These are phyloP conservation scores for Ogataea angusta DNA, from an alignment of 805 yeast species.

Conservation along the genomic window DNA sequence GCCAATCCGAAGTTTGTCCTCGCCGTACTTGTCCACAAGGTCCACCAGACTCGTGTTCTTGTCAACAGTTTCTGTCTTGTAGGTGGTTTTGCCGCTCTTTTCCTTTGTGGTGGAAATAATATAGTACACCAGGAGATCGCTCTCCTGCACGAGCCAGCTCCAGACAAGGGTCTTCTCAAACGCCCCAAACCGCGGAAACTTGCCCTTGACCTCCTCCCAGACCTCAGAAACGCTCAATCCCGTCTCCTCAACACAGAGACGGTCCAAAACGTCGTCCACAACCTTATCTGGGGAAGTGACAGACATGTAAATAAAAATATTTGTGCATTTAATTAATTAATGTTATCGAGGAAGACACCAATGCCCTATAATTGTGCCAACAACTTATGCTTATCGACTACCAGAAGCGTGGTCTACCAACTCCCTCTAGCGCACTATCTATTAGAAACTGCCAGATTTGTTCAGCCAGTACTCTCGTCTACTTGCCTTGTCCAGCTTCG, in stretches of 20 bases:
- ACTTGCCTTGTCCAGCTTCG: conserved; percentile 5
- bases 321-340: not conserved
- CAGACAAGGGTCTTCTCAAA: conserved; percentile 34
- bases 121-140: conserved; percentile 22
- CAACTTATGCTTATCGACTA: too few species aligned
- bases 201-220: conserved; percentile 31
- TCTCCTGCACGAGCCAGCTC: conserved; percentile 35
- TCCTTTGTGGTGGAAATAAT: conserved; percentile 5
- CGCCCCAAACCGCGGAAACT: conserved; percentile 26
- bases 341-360: not conserved
- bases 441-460: conserved; percentile 28
- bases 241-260: conserved; percentile 34
- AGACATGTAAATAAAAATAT: conserved; percentile 9
- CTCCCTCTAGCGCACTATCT: not conserved
- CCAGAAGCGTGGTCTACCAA: too few species aligned
- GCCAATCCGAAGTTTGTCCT: conserved; percentile 23
- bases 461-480: conserved; percentile 38
- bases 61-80: conserved; percentile 7
- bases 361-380: too few species aligned
- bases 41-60: conserved; percentile 7
- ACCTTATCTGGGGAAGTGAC: conserved; percentile 33
- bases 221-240: conserved; percentile 33
- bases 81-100: conserved; percentile 3
- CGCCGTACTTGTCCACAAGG: conserved; percentile 11
- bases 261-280: conserved; percentile 32